Percentiles rank a stretch among this genome's conserved stretches.
phyloP scores from a whole-genome alignment of 306 rosid genomes.

The Prunus davidiana region DNA sequence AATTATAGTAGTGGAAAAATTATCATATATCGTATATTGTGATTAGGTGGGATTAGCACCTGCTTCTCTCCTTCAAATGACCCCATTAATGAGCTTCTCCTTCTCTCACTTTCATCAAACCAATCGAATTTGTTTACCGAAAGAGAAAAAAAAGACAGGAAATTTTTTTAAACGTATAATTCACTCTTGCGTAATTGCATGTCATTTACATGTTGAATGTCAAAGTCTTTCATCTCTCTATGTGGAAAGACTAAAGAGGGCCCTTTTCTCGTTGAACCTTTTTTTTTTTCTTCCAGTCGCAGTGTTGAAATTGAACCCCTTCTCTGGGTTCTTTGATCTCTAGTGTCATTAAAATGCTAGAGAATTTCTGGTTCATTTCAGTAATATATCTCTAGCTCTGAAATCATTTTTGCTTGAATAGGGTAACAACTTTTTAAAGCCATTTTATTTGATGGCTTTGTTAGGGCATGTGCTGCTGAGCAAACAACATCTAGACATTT shows the following conservation, averaged over 20 bases:
- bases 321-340: conserved; percentile 4
- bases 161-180: background rate
- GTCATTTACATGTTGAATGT: background rate
- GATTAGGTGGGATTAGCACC: no score
- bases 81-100: background rate
- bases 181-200: background rate
- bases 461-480: conserved; percentile 31
- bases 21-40: no score
- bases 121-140: background rate
- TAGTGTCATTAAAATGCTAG: background rate
- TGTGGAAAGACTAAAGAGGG: background rate
- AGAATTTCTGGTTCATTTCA: background rate
- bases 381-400: background rate
- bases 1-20: no score
- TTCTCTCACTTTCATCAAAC: background rate
- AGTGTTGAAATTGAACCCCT: background rate
- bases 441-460: background rate
- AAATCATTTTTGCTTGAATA: background rate
- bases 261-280: background rate
- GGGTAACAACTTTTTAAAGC: background rate
- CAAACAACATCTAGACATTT: conserved; percentile 15
- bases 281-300: background rate
- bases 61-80: no score
- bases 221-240: background rate
- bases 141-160: background rate